Base-by-base conservation (phyloP, 2,329 filamentous ascomycete species). In the Drechslera avenae region DNA sequence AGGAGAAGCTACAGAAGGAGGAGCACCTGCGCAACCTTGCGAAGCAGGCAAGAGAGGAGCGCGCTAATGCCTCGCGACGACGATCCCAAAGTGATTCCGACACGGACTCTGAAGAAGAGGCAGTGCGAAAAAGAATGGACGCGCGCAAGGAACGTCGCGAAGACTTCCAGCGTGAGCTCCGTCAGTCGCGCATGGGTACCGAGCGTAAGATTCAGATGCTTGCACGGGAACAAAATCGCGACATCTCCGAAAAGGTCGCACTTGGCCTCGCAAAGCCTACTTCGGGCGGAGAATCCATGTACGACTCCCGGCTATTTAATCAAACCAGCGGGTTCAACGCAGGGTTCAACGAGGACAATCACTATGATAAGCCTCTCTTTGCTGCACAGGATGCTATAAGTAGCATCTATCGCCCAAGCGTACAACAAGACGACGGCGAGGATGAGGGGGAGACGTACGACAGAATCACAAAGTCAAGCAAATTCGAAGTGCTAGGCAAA, bases 341-440 rank as follows among this genome's bases (percentile, higher is more conserved):
- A 44, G 94, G 93, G 0, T 91, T 97, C 81, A 99, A 99, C 73
- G 94, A 99, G 74, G 94, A 99, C 73, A 94, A 99, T 69, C 86
- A 87, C 0, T 99, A 97, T 77, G 94, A 97, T 74, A 97, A 97
- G 76, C 94, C 94, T 16, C 79, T 99, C 6, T 99, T 99, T 72
- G 92, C 92, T 1, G 93, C 94, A 12, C 91, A 97, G 71, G 93
- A 97, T 69, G 93, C 91, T 7, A 91, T 97, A 65, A 94, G 85
- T 76, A 93, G 87, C 72, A 97, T 99, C 61, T 99, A 99, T 75
- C 84, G 91, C 28, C 91, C 93, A 1, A 84, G 84, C 17, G 84
- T 88, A 18, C 80, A 82, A 35, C 86, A 87, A 49, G 84, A 87
- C 36, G 87, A 86, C 13, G 88, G 90, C 14, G 88, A 89, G 49